phyloP scores from a whole-genome alignment of 2,329 filamentous ascomycete species.

The Apiospora pterosperma region DNA sequence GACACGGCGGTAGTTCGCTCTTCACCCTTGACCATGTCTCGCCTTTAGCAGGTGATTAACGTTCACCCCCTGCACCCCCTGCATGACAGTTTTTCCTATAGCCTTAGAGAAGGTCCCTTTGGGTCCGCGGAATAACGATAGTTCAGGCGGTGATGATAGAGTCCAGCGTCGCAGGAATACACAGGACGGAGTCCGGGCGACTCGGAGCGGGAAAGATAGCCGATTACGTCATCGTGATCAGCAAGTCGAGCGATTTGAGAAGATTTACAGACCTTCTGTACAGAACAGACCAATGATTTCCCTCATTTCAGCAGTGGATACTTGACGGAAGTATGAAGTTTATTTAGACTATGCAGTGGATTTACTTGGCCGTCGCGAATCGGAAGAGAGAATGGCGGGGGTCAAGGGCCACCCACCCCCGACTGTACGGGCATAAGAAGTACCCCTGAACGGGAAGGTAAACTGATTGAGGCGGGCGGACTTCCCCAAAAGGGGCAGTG shows the following conservation, averaged over 20 bases:
- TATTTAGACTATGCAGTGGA: background rate
- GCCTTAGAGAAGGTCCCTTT: too few species aligned
- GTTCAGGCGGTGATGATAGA: too few species aligned
- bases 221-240: background rate
- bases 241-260: background rate
- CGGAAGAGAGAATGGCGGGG: background rate
- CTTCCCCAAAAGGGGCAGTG: background rate
- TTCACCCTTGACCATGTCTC: background rate
- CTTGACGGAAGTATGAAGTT: background rate
- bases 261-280: too few species aligned
- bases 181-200: too few species aligned
- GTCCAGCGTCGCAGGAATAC: too few species aligned
- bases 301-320: background rate
- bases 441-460: background rate
- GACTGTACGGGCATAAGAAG: background rate
- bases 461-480: background rate
- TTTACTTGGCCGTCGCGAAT: background rate
- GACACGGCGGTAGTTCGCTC: background rate
- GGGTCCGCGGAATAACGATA: too few species aligned
- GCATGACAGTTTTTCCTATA: too few species aligned
- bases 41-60: background rate
- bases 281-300: background rate
- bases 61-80: background rate
- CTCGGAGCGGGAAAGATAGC: too few species aligned
- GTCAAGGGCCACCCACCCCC: background rate